phyloP scores from a whole-genome alignment of 192 early-diverging fungal species.

The Coemansia sp. region DNA sequence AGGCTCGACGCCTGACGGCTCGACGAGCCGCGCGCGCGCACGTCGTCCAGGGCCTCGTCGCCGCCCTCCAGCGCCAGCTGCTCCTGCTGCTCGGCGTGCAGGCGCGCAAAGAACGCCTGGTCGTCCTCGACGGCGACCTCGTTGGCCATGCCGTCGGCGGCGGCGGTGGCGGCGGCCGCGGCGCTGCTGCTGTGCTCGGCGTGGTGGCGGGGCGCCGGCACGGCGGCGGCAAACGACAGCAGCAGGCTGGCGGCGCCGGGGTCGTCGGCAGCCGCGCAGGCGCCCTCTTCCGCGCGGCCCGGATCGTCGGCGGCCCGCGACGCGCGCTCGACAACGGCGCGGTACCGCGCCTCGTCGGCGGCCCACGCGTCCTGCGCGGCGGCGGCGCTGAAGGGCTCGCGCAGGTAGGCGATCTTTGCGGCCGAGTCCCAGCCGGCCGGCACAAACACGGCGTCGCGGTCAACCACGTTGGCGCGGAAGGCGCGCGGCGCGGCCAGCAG shows the following conservation, averaged over 20 bases:
- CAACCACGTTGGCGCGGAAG: constrained; percentile 75
- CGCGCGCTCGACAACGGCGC: constrained; percentile 23
- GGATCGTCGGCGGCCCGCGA: background rate
- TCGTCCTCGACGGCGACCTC: constrained; percentile 80
- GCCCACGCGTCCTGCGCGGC: constrained; percentile 61
- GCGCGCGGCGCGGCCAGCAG: constrained; percentile 42
- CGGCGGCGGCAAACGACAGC: constrained; percentile 32
- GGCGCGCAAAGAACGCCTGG: constrained; percentile 79
- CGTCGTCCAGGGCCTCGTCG: constrained; percentile 22
- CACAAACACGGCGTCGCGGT: constrained; percentile 82
- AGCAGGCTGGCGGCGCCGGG: constrained; percentile 2
- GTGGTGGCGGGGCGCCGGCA: constrained; percentile 57
- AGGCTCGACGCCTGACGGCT: constrained; percentile 25
- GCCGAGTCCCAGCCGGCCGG: constrained; percentile 93
- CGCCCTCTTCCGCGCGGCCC: background rate
- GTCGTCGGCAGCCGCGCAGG: too few relatives aligned
- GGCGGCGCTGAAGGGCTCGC: constrained; percentile 70
- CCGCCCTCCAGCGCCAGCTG: constrained; percentile 56
- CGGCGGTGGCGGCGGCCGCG: constrained; percentile 50
- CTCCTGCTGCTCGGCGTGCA: constrained; percentile 64
- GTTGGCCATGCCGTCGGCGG: constrained; percentile 51
- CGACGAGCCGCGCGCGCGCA: constrained; percentile 10
- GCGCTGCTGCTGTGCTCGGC: constrained; percentile 54
- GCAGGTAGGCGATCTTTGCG: constrained; percentile 76
- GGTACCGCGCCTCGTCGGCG: constrained; percentile 51